phyloP scores from a whole-genome alignment of 768 basidiomycete genomes.

The Exidia glandulosa region DNA sequence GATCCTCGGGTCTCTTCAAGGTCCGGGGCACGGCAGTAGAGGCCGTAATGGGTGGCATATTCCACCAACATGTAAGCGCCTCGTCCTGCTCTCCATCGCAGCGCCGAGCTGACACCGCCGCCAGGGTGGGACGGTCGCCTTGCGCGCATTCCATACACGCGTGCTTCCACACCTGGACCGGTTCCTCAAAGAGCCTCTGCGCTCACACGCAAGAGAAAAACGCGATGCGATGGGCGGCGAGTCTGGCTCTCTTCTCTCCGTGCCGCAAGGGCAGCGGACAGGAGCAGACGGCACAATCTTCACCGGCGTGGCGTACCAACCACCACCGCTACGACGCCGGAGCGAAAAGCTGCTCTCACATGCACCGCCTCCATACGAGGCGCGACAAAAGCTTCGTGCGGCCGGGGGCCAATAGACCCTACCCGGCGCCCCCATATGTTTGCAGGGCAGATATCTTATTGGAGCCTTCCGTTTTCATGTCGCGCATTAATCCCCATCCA shows the following conservation, averaged over 20 bases:
- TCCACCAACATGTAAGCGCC: conserved; percentile 61
- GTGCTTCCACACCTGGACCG: conserved; percentile 25
- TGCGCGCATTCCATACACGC: conserved; percentile 32
- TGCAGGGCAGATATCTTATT: not conserved
- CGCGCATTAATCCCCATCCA: not conserved
- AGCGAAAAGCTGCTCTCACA: not conserved
- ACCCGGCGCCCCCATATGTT: not conserved
- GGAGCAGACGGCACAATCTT: too few relatives aligned
- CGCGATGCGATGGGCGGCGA: conserved; percentile 42
- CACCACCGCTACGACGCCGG: not conserved
- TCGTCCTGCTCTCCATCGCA: conserved; percentile 10
- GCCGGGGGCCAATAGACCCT: not conserved
- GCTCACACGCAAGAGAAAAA: conserved; percentile 32
- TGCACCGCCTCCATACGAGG: not conserved
- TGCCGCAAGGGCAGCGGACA: not conserved
- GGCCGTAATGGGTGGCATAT: conserved; percentile 66
- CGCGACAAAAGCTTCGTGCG: not conserved
- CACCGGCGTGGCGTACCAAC: not conserved
- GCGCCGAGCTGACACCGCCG: conserved; percentile 13
- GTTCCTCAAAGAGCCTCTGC: conserved; percentile 30
- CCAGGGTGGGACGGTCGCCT: conserved; percentile 29
- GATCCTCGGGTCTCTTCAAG: conserved; percentile 59
- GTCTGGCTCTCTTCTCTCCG: conserved; percentile 22
- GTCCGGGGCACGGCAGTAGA: conserved; percentile 68
- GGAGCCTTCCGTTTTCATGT: not conserved